Evolutionary conservation across 2,329 filamentous ascomycete species (phyloP).

Genomic region (Rhinocladiella mackenziei): DNA sequence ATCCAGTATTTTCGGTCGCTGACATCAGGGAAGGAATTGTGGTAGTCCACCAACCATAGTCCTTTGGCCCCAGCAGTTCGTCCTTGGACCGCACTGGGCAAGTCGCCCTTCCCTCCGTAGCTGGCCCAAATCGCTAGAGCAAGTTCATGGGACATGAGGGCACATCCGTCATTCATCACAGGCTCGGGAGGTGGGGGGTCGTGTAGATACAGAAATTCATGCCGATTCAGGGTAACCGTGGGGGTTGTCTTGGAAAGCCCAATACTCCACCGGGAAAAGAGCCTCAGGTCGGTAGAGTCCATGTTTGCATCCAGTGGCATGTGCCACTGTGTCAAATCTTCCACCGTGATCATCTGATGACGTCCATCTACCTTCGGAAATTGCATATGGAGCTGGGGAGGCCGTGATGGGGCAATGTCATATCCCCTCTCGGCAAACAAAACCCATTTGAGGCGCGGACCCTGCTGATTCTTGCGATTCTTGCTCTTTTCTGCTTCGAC

Average conservation of each 20-base stretch:
- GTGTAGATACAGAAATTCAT: constrained; percentile 37
- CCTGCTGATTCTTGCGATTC: constrained; percentile 21
- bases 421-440: constrained; percentile 45
- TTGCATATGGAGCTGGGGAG: too few species aligned
- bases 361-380: constrained; percentile 1
- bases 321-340: constrained; percentile 46
- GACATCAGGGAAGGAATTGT: constrained; percentile 19
- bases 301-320: constrained; percentile 38
- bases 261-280: constrained; percentile 44
- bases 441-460: constrained; percentile 32
- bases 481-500: constrained; percentile 40
- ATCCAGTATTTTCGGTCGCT: constrained; percentile 49
- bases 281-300: constrained; percentile 41
- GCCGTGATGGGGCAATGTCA: constrained; percentile 33
- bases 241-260: constrained; percentile 44
- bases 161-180: constrained; percentile 54
- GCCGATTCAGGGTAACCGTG: constrained; percentile 36
- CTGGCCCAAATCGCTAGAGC: constrained; percentile 46
- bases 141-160: constrained; percentile 50
- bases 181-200: constrained; percentile 29
- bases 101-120: constrained; percentile 35
- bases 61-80: constrained; percentile 60
- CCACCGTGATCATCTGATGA: constrained; percentile 35
- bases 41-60: constrained; percentile 53
- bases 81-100: constrained; percentile 54